Percentiles rank a stretch among this genome's conserved stretches.
These are phyloP conservation scores for Mycena galopus DNA, from an alignment of 768 basidiomycete species.

Conservation along the genomic window DNA sequence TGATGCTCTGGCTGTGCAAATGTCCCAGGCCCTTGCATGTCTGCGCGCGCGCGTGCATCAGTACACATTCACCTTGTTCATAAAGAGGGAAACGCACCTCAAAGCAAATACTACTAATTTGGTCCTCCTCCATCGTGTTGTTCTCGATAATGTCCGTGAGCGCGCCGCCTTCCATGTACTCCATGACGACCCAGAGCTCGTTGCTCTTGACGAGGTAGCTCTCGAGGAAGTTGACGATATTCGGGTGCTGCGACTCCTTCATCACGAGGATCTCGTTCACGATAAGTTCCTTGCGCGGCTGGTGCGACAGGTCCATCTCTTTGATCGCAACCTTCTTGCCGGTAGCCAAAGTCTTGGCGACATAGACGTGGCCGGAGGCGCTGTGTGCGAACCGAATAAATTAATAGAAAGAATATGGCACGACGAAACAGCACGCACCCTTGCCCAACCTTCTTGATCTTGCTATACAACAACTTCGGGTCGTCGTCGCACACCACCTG, in stretches of 20 bases:
- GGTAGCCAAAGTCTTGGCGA: constrained; percentile 89
- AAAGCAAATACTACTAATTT: constrained; percentile 90
- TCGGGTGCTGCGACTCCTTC: constrained; percentile 98
- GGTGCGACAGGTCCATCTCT: constrained; percentile 96
- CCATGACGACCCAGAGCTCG: constrained; percentile 98
- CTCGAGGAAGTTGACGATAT: constrained; percentile 96
- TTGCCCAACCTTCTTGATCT: constrained; percentile 99
- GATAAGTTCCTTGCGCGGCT: constrained; percentile 96
- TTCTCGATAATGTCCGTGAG: constrained; percentile 98
- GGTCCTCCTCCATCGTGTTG: constrained; percentile 94
- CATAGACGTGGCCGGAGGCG: constrained; percentile 97
- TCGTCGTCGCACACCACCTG: constrained; percentile 90
- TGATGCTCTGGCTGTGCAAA: constrained; percentile 93
- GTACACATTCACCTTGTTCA: neutral
- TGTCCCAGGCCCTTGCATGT: constrained; percentile 97
- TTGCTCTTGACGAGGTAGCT: constrained; percentile 89
- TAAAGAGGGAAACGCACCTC: constrained; percentile 73
- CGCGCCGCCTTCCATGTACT: constrained; percentile 98
- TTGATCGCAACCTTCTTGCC: constrained; percentile 96
- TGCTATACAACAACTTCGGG: constrained; percentile 91
- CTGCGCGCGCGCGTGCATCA: constrained; percentile 55
- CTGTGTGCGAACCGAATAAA: constrained; percentile 59
- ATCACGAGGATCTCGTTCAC: constrained; percentile 99
- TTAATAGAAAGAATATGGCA: neutral
- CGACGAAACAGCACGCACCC: constrained; percentile 71